Evolutionary conservation across 306 rosid species (phyloP).

Genomic region (Abrus precatorius): DNA sequence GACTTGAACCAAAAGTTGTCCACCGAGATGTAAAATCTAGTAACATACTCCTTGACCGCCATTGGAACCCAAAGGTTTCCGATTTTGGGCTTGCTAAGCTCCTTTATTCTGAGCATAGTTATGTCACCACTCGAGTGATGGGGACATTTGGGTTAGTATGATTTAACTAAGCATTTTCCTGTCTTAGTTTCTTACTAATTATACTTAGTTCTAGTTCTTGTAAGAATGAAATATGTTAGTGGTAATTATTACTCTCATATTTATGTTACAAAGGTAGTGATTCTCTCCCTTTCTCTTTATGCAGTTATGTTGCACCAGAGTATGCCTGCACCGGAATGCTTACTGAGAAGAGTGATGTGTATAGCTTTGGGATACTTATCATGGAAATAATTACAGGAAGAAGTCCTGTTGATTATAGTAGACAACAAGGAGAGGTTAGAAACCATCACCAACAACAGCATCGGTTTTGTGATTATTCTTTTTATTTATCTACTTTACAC

Average conservation of each 20-base stretch:
- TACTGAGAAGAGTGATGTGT: slow-evolving; percentile 94
- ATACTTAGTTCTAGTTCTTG: slow-evolving; percentile 7
- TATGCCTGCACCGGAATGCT: slow-evolving; percentile 99
- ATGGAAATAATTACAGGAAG: slow-evolving; percentile 95
- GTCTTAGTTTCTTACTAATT: neutral
- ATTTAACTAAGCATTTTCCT: slow-evolving; percentile 27
- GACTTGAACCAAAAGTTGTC: slow-evolving; percentile 99
- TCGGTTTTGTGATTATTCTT: slow-evolving; percentile 33
- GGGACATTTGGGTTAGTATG: slow-evolving; percentile 97
- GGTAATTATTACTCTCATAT: slow-evolving; percentile 7
- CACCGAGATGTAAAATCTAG: slow-evolving; percentile 97
- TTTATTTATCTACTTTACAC: neutral
- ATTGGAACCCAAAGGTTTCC: slow-evolving; percentile 93
- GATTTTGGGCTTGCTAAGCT: slow-evolving; percentile 99
- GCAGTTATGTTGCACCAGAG: slow-evolving; percentile 98
- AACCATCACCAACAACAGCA: neutral
- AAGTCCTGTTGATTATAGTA: slow-evolving; percentile 90
- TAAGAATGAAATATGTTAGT: neutral
- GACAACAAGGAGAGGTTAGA: slow-evolving; percentile 93
- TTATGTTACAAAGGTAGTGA: slow-evolving; percentile 21
- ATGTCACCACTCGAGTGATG: slow-evolving; percentile 98
- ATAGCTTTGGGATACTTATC: slow-evolving; percentile 95
- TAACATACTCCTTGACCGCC: slow-evolving; percentile 90
- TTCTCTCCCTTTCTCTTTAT: slow-evolving; percentile 46
- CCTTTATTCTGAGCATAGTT: slow-evolving; percentile 82